phyloP scores from a whole-genome alignment of 495 filamentous ascomycete species.

The Aspergillus asperescens region DNA sequence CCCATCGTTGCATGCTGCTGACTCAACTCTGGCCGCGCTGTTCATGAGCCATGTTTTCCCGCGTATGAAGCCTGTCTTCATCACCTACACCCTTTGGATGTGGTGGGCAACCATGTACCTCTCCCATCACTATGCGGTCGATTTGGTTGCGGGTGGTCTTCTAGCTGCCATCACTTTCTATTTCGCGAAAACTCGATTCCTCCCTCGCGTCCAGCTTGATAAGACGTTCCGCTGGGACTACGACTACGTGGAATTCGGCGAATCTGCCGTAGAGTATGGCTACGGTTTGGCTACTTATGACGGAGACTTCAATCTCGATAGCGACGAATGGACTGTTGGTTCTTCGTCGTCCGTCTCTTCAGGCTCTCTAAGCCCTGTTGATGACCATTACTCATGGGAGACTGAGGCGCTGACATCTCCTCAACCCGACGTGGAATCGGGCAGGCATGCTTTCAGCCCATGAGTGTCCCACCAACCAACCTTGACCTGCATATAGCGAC shows the following conservation, averaged over 20 bases:
- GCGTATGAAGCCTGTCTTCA: slow-evolving; percentile 64
- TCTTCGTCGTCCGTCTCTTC: slow-evolving; percentile 66
- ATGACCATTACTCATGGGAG: slow-evolving; percentile 60
- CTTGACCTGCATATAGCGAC: slow-evolving; percentile 28
- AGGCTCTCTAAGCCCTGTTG: slow-evolving; percentile 55
- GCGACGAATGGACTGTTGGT: slow-evolving; percentile 69
- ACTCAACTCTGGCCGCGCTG: slow-evolving; percentile 80
- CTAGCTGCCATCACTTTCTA: slow-evolving; percentile 76
- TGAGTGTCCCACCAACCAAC: slow-evolving; percentile 11
- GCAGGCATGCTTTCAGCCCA: slow-evolving; percentile 31
- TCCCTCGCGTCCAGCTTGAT: slow-evolving; percentile 72
- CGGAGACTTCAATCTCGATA: slow-evolving; percentile 53
- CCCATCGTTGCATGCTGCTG: slow-evolving; percentile 81
- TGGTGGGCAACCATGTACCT: slow-evolving; percentile 99
- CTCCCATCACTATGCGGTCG: slow-evolving; percentile 92
- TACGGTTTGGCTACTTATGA: slow-evolving; percentile 55
- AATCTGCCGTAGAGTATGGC: slow-evolving; percentile 46
- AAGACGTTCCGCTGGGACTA: slow-evolving; percentile 93
- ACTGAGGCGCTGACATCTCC: slow-evolving; percentile 52
- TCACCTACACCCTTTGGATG: slow-evolving; percentile 81
- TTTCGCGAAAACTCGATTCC: slow-evolving; percentile 69
- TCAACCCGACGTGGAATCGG: slow-evolving; percentile 47
- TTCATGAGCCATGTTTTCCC: slow-evolving; percentile 92
- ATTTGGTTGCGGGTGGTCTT: slow-evolving; percentile 79
- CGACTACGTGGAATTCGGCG: slow-evolving; percentile 83